Conservation (phyloP, 2,329 filamentous ascomycete genomes). For the Amesomyces nigricolor region DNA sequence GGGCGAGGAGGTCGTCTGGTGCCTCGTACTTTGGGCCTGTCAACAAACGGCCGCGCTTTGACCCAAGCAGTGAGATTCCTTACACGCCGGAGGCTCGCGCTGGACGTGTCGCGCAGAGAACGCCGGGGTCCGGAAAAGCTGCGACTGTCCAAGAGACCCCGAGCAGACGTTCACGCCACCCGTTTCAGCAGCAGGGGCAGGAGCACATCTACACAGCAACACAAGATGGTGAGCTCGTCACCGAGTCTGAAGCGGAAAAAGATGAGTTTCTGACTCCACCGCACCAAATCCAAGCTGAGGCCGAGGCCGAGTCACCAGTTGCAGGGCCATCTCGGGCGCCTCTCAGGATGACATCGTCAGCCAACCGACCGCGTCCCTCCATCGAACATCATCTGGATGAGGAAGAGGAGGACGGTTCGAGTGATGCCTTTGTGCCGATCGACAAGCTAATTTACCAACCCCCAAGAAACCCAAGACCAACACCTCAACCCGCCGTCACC, state of each 20-base stretch:
- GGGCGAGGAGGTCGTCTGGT: not conserved
- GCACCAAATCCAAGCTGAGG: slow-evolving; percentile 1
- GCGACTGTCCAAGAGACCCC: slow-evolving; percentile 1
- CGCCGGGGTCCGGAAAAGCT: not conserved
- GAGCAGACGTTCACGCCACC: not conserved
- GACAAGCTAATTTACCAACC: not conserved
- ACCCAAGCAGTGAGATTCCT: slow-evolving; percentile 11
- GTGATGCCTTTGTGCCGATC: slow-evolving; percentile 3
- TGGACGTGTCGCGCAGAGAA: not conserved
- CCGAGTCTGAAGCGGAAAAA: not conserved
- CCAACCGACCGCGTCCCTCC: not conserved
- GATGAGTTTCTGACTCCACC: not conserved
- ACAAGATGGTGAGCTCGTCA: not conserved
- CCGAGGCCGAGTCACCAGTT: not conserved
- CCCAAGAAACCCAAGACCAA: not conserved
- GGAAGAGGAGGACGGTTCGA: not conserved
- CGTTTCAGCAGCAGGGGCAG: not conserved
- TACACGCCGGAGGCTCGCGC: slow-evolving; percentile 9
- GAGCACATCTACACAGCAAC: not conserved
- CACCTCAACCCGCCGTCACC: not conserved
- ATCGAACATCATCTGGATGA: not conserved
- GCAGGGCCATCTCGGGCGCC: not conserved
- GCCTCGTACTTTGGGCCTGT: not conserved
- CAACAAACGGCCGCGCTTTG: slow-evolving; percentile 13
- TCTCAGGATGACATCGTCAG: not conserved